Evolutionary conservation across 495 filamentous ascomycete genomes (phyloP).

Genomic region (Penicillium pancosmium): DNA sequence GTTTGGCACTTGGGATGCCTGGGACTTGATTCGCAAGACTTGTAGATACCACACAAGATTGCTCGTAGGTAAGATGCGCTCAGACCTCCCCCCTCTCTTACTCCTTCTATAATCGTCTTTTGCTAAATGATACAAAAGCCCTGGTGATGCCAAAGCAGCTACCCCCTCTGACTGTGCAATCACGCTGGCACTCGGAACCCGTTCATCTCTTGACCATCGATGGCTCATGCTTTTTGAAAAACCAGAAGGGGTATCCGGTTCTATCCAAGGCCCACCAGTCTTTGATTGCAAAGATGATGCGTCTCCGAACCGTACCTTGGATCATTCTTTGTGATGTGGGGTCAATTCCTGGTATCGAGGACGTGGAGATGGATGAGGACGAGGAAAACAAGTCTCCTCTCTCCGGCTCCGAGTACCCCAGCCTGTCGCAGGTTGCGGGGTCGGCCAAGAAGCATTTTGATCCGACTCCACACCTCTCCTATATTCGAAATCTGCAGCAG

Average conservation of each 20-base stretch:
- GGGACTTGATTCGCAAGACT: constrained; percentile 82
- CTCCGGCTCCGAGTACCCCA: constrained; percentile 61
- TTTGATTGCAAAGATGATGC: constrained; percentile 81
- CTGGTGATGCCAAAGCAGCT: constrained; percentile 77
- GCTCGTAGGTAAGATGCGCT: constrained; percentile 74
- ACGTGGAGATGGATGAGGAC: constrained; percentile 35
- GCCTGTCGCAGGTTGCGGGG: constrained; percentile 62
- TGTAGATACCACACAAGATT: constrained; percentile 85
- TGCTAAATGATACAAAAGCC: constrained; percentile 48
- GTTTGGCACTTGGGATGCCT: constrained; percentile 87
- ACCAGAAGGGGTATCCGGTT: constrained; percentile 78
- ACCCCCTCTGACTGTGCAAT: constrained; percentile 72
- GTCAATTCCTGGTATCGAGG: constrained; percentile 58
- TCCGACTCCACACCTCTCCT: constrained; percentile 70
- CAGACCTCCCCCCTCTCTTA: neutral
- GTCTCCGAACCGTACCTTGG: constrained; percentile 77
- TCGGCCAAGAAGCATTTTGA: constrained; percentile 56
- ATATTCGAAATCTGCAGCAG: constrained; percentile 81
- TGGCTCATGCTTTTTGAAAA: constrained; percentile 69
- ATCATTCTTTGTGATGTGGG: constrained; percentile 79
- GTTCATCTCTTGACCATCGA: constrained; percentile 76
- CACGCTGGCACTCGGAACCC: constrained; percentile 93
- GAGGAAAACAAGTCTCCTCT: constrained; percentile 35
- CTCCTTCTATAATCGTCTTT: neutral
- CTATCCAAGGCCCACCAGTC: constrained; percentile 80